Evolutionary conservation across 2,329 filamentous ascomycete species (phyloP).

Genomic region (Thielaviopsis musarum): DNA sequence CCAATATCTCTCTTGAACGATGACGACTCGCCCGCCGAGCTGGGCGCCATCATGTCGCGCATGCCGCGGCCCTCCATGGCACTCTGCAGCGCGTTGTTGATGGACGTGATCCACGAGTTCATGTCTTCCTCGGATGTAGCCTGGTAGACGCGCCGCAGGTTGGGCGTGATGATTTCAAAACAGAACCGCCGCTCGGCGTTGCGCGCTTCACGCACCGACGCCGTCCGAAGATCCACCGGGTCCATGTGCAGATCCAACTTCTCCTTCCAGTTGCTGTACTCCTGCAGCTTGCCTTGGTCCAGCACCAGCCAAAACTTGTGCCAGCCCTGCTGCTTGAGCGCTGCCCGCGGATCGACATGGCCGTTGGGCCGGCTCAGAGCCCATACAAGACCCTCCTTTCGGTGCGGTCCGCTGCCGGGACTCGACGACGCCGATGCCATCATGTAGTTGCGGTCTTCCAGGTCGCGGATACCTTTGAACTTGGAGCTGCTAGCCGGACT

Average conservation of each 20-base stretch:
- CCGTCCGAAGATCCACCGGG: constrained; percentile 90
- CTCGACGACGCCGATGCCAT: constrained; percentile 28
- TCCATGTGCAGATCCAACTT: constrained; percentile 94
- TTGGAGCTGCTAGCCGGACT: constrained; percentile 39
- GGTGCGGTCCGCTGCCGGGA: constrained; percentile 47
- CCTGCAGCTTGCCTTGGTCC: constrained; percentile 88
- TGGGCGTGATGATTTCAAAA: constrained; percentile 95
- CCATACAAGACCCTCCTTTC: constrained; percentile 92
- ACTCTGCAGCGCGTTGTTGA: constrained; percentile 94
- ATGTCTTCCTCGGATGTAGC: constrained; percentile 96
- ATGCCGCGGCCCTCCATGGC: constrained; percentile 70
- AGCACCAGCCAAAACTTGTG: constrained; percentile 99
- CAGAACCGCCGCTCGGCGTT: constrained; percentile 92
- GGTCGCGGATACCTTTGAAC: constrained; percentile 83
- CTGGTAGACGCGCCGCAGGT: constrained; percentile 91
- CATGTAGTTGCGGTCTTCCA: constrained; percentile 63
- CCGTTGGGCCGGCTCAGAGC: constrained; percentile 82
- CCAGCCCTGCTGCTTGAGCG: constrained; percentile 93
- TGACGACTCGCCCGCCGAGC: constrained; percentile 21
- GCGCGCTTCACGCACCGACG: constrained; percentile 86
- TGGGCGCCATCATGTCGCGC: constrained; percentile 33
- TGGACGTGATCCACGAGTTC: constrained; percentile 87
- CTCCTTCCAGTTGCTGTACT: constrained; percentile 99
- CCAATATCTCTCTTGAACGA: constrained; percentile 72
- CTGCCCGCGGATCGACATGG: constrained; percentile 76